Evolutionary conservation across 306 rosid species (phyloP), one percentile per base, ranked within the genome.

Genomic region (Fragaria ananassa): DNA sequence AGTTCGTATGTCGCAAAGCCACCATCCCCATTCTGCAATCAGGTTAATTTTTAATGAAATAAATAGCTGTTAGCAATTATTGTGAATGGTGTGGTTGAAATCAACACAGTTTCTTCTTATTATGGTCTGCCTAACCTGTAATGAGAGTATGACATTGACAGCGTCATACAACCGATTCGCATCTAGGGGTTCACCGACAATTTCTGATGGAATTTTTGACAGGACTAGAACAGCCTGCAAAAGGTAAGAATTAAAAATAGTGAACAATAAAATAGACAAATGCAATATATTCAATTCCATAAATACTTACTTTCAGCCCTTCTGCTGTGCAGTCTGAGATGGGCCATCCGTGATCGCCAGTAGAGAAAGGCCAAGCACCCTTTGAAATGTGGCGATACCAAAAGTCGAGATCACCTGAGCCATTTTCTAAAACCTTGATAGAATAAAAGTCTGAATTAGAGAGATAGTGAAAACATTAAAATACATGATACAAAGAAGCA

Each of bases 321-420:
- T 94, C 96, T 41, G 98, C 88, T 1, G 98, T 91, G 87, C 96
- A 90, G 83, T 93, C 98, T 66, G 98, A 93, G 80, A 93, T 88
- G 39, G 97, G 98, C 98, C 98, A 93, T 83, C 98, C 98, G 68
- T 93, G 98, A 84, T 93, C 97, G 65, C 75, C 86, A 10, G 93
- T 88, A 18, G 97, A 91, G 81, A 91, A 94, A 53, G 98, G 92
- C 98, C 98, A 94, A 73, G 97, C 91, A 4, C 98, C 97, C 75
- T 95, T 92, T 61, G 97, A 92, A 80, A 92, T 92, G 81, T 92
- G 97, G 70, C 97, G 97, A 78, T 92, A 92, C 96, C 96, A 92
- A 65, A 57, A 76, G 76, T 72, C 80, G 58, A 92, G 96, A 79
- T 92, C 82, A 21, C 93, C 97, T 0, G 90, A 85, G 80, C 91